Evolutionary conservation across 2,329 filamentous ascomycete species (phyloP).

Genomic region (Aspergillus fijiensis): DNA sequence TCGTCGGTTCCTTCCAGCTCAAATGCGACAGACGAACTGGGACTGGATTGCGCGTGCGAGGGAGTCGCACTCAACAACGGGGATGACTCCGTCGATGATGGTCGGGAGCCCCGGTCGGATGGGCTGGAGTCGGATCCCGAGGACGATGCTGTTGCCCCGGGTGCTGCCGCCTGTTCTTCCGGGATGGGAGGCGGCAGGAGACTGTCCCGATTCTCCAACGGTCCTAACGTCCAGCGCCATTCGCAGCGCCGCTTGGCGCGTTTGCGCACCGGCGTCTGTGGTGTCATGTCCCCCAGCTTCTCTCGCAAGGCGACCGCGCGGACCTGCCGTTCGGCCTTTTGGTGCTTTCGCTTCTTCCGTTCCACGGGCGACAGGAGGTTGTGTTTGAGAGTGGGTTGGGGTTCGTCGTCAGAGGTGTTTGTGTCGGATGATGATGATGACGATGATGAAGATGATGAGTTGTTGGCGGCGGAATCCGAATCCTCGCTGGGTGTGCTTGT

Average conservation of each 20-base stretch:
- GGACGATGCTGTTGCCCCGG: background rate
- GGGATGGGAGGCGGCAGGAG: background rate
- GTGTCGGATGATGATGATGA: conserved; percentile 30
- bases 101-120: conserved; percentile 7
- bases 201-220: conserved; percentile 30
- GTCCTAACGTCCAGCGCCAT: conserved; percentile 59
- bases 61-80: conserved; percentile 7
- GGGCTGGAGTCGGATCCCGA: conserved; percentile 5
- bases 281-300: conserved; percentile 39
- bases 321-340: conserved; percentile 37
- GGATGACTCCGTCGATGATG: conserved; percentile 2
- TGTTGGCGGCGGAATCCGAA: conserved; percentile 30
- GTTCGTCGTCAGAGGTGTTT: conserved; percentile 35
- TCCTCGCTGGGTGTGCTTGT: conserved; percentile 26
- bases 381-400: conserved; percentile 12
- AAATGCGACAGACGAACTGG: conserved; percentile 10
- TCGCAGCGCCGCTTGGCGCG: conserved; percentile 55
- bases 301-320: conserved; percentile 42
- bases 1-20: conserved; percentile 1
- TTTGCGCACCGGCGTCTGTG: conserved; percentile 54
- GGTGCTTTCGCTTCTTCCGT: conserved; percentile 41
- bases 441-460: conserved; percentile 19
- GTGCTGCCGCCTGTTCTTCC: background rate
- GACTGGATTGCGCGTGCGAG: conserved; percentile 9
- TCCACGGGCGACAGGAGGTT: conserved; percentile 19